Evolutionary conservation across 805 yeast species (phyloP), one percentile per base, ranked within the genome.

Genomic region (Nakazawaea wyomingensis): DNA sequence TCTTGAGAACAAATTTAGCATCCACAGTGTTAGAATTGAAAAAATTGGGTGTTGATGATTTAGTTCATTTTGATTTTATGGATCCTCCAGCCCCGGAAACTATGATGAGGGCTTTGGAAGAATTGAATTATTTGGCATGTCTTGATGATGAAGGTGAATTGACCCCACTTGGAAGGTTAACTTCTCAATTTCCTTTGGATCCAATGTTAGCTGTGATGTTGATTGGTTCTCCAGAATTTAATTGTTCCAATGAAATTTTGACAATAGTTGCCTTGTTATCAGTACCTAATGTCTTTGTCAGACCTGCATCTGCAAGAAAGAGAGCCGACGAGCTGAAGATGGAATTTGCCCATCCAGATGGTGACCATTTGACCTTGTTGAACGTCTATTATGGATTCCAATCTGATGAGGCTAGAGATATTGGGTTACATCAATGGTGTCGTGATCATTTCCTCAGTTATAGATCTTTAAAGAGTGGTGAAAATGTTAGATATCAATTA

Each of bases 61-160:
- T 91, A 56, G 99, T 93, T 31, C 98, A 91, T 65, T 91, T 91
- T 59, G 99, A 93, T 62, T 91, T 93, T 60, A 91, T 91, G 96
- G 99, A 91, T 59, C 98, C 99, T 6, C 99, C 99, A 11, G 98
- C 98, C 2, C 99, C 99, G 8, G 99, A 91, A 64, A 93, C 99
- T 5, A 93, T 91, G 99, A 93, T 93, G 99, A 76, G 99, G 61
- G 98, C 98, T 0, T 69, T 91, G 49, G 99, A 91, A 63, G 99
- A 91, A 62, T 73, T 91, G 56, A 90, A 93, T 59, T 93, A 88
- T 59, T 69, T 91, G 48, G 82, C 84, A 18, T 93, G 97, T 67
- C 72, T 91, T 41, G 86, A 87, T 52, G 96, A 93, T 60, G 91
- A 88, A 37, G 99, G 98, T 48, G 82, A 84, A 43, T 67, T 91